Evolutionary conservation across 2,329 filamentous ascomycete species (phyloP), one percentile per base, ranked within the genome.

Genomic region (Pseudonectria buxi): DNA sequence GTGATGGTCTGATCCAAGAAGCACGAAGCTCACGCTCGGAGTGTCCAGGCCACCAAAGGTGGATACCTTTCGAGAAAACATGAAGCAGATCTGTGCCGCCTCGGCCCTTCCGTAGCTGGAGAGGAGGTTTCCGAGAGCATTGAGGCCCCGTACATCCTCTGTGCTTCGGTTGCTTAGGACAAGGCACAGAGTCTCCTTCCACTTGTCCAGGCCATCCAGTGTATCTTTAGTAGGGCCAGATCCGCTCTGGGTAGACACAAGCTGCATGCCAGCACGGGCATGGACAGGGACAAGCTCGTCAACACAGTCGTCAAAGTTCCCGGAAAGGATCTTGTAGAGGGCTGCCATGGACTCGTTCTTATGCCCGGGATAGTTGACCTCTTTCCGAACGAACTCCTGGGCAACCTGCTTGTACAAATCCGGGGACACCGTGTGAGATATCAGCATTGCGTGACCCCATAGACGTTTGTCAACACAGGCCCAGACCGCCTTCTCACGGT

Each of bases 361-460:
- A 35, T 81, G 78, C 3, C 85, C 80, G 4, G 81, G 68, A 34
- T 82, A 82, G 57, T 92, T 94, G 36, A 98, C 86, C 58, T 98
- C 92, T 53, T 94, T 89, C 47, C 88, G 83, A 13, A 98, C 83
- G 53, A 98, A 98, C 53, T 98, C 92, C 53, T 94, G 88, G 1
- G 88, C 79, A 16, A 98, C 89, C 56, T 94, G 86, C 58, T 88
- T 94, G 75, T 94, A 96, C 3, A 94, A 69, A 14, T 86, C 84
- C 31, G 85, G 69, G 2, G 86, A 92, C 63, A 94, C 59, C 0
- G 78, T 80, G 41, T 78, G 75, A 2, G 92, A 83, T 25, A 98
- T 82, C 14, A 98, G 71, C 74, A 98, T 84, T 3, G 92, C 94
- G 59, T 98, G 94, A 3, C 87, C 92, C 94, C 94, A 98, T 3